Evolutionary conservation across 352 stramenopile species (phyloP).

Genomic region (Pythium oligandrum): DNA sequence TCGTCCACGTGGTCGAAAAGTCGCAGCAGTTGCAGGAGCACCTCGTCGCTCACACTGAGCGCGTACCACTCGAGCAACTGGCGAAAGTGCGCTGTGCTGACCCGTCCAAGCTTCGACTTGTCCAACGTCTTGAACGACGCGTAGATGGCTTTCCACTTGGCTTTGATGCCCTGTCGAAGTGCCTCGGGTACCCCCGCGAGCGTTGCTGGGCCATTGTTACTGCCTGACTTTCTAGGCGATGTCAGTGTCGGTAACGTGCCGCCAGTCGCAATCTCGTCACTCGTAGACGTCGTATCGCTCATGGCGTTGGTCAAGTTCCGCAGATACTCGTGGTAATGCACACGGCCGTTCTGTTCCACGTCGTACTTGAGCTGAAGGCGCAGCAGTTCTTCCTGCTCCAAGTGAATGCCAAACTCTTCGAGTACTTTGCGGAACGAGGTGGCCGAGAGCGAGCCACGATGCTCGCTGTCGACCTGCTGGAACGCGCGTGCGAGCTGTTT

Average conservation of each 20-base stretch:
- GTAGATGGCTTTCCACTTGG: constrained; percentile 74
- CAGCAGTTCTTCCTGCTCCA: constrained; percentile 57
- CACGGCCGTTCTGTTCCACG: constrained; percentile 57
- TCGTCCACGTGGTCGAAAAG: constrained; percentile 56
- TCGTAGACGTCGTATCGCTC: constrained; percentile 22
- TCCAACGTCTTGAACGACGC: constrained; percentile 60
- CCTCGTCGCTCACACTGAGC: constrained; percentile 41
- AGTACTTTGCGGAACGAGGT: constrained; percentile 63
- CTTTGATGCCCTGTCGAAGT: constrained; percentile 45
- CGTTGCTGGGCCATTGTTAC: background rate
- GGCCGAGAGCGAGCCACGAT: constrained; percentile 34
- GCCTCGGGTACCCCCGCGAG: constrained; percentile 29
- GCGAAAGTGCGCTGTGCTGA: constrained; percentile 59
- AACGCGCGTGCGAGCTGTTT: constrained; percentile 49
- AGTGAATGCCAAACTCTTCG: constrained; percentile 37
- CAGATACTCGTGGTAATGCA: constrained; percentile 63
- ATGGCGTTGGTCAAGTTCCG: constrained; percentile 55
- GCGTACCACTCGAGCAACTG: constrained; percentile 75
- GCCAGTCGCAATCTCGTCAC: background rate
- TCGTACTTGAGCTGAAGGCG: constrained; percentile 78
- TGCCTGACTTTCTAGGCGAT: constrained; percentile 6
- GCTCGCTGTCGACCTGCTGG: constrained; percentile 59
- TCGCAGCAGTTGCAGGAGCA: constrained; percentile 52
- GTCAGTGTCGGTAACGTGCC: constrained; percentile 26
- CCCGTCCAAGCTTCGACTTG: constrained; percentile 40